These are phyloP conservation scores for Allium fistulosum DNA, from an alignment of 106 monocot genomes.

Conservation along the genomic window DNA sequence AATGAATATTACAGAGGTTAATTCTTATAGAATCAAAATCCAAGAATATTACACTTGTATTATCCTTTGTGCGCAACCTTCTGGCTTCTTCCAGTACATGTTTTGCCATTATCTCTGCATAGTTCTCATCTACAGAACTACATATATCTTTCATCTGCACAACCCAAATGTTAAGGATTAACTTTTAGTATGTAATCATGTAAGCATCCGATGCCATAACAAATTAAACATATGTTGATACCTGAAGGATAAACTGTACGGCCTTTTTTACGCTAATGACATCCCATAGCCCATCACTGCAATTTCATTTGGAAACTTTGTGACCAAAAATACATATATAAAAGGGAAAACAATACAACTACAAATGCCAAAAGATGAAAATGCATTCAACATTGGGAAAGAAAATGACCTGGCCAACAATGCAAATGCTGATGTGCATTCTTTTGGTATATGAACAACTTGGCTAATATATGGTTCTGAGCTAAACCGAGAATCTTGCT, in stretches of 20 bases:
- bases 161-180: not conserved
- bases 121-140: constrained; percentile 11
- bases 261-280: constrained; percentile 72
- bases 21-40: constrained; percentile 71
- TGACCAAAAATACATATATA: not conserved
- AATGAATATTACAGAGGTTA: constrained; percentile 3
- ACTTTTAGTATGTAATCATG: no score
- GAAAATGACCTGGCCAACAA: constrained; percentile 69
- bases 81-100: constrained; percentile 61
- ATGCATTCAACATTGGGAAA: not conserved
- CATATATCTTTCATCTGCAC: constrained; percentile 42
- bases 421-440: constrained; percentile 50
- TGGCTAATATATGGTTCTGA: constrained; percentile 78
- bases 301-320: constrained; percentile 6
- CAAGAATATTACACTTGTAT: constrained; percentile 76
- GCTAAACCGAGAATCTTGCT: constrained; percentile 81
- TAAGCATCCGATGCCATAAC: no score
- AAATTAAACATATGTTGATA: constrained; percentile 6
- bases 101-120: constrained; percentile 49
- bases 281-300: constrained; percentile 97
- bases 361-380: not conserved
- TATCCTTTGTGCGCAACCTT: constrained; percentile 67
- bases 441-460: constrained; percentile 51
- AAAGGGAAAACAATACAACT: not conserved
- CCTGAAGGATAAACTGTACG: constrained; percentile 54